phyloP scores from a whole-genome alignment of 441 rosid species.

The Syzygium malaccense region DNA sequence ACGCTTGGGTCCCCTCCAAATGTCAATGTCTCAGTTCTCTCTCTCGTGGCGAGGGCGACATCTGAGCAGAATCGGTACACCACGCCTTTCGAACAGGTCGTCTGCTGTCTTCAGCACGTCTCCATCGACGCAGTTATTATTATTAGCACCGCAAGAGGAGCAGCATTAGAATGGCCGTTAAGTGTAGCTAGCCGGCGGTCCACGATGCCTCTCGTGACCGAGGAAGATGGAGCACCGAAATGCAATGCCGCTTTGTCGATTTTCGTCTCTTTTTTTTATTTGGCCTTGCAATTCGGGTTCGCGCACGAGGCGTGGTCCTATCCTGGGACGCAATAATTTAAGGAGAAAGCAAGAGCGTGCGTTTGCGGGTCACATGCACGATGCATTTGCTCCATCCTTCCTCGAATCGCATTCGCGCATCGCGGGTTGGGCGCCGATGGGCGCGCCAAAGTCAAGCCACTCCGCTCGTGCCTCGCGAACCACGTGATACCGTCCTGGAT shows the following conservation, averaged over 20 bases:
- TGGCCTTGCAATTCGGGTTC: neutral
- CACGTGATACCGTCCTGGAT: neutral
- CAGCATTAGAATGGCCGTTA: neutral
- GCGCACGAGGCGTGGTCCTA: neutral
- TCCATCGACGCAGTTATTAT: neutral
- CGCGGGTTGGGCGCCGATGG: neutral
- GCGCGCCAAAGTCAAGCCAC: neutral
- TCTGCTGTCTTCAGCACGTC: neutral
- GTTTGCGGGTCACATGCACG: neutral
- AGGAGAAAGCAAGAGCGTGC: neutral
- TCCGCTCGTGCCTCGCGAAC: neutral
- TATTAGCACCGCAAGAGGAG: neutral
- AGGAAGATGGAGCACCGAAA: neutral
- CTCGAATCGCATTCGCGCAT: too few species aligned
- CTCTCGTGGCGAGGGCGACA: neutral
- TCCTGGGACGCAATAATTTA: neutral
- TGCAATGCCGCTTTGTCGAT: neutral
- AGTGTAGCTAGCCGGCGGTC: neutral
- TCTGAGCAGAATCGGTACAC: neutral
- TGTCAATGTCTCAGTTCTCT: neutral
- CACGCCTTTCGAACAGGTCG: neutral
- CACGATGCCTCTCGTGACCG: neutral
- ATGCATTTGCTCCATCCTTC: neutral
- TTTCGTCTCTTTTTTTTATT: neutral
- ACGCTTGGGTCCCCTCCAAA: neutral